Evolutionary conservation across 805 yeast genomes (phyloP).

Genomic region (Candida dajiaensis): DNA sequence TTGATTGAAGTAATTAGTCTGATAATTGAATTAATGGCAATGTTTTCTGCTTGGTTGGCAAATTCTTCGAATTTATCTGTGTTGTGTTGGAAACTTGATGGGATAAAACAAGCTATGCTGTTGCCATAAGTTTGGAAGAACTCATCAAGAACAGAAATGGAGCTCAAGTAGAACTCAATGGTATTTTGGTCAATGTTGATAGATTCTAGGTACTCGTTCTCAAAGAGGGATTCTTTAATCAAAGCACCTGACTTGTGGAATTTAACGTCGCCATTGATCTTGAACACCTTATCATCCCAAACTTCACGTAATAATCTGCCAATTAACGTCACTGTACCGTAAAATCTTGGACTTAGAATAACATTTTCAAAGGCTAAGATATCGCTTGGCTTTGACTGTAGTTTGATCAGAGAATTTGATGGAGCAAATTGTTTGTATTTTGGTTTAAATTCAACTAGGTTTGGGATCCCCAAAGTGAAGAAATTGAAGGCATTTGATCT

Average conservation of each 20-base stretch:
- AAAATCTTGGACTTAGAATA: conserved; percentile 85
- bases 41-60: conserved; percentile 83
- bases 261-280: conserved; percentile 26
- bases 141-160: conserved; percentile 61
- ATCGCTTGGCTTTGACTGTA: conserved; percentile 7
- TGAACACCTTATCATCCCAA: conserved; percentile 74
- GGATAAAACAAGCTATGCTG: conserved; percentile 52
- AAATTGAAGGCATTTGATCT: conserved; percentile 39
- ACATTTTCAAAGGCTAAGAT: conserved; percentile 58
- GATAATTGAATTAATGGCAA: conserved; percentile 74
- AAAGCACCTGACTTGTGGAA: conserved; percentile 29
- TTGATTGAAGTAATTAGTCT: conserved; percentile 72
- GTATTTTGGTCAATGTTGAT: conserved; percentile 41
- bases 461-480: conserved; percentile 37
- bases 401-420: conserved; percentile 15
- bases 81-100: conserved; percentile 42
- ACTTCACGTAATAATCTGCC: conserved; percentile 72
- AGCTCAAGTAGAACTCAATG: conserved; percentile 65
- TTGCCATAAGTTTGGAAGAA: conserved; percentile 64
- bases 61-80: conserved; percentile 47
- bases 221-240: conserved; percentile 27
- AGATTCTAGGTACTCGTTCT: conserved; percentile 32
- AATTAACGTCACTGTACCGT: conserved; percentile 75
- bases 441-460: conserved; percentile 37
- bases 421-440: conserved; percentile 24